Base-by-base conservation (phyloP, 2,329 filamentous ascomycete species). In the Aspergillus tanneri region DNA sequence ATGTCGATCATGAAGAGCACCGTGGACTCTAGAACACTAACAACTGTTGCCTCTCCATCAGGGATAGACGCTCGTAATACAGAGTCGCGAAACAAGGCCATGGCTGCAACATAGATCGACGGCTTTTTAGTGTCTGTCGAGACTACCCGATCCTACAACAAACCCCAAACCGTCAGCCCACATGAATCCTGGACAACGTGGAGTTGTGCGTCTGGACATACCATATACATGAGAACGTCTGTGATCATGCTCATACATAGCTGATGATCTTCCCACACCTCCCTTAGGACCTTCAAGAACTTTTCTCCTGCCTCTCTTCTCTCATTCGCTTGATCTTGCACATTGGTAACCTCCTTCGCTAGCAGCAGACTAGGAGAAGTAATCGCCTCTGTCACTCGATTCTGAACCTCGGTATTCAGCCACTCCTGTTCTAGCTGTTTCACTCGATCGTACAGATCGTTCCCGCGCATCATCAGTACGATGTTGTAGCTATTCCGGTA, bases 141-240 rank as follows among this genome's bases (percentile, higher is more conserved):
- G 62, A 88, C 90, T 22, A 91, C 85, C 41, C 90, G 86, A 65
- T 99, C 92, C 82, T 85, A 41, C n/a, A n/a, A n/a, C n/a, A n/a
- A n/a, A n/a, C n/a, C n/a, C n/a, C n/a, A n/a, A n/a, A n/a, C n/a
- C n/a, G n/a, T n/a, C n/a, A 10, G 36, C 30, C 18, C n/a, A 36
- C 14, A 34, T 11, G 40, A n/a, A 51, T 48, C 21, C 10, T 28
- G 18, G 3, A 32, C 14, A 21, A 11, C 7, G 4, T n/a, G 27
- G 21, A 34, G 3, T 34, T 6, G 16, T n/a, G 43, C 34, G 11
- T 32, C 8, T 23, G n/a, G 22, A 62, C 76, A 62, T 64, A 83
- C 81, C 77, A 99, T 89, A 65, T 96, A 96, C 90, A 97, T 96
- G 43, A 97, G 78, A 24, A 97, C 90, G 68, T 97, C 93, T 3